These are phyloP conservation scores for Pseudoscleropodium purum DNA, from an alignment of 225 moss, liverwort and hornwort genomes.

Conservation along the genomic window DNA sequence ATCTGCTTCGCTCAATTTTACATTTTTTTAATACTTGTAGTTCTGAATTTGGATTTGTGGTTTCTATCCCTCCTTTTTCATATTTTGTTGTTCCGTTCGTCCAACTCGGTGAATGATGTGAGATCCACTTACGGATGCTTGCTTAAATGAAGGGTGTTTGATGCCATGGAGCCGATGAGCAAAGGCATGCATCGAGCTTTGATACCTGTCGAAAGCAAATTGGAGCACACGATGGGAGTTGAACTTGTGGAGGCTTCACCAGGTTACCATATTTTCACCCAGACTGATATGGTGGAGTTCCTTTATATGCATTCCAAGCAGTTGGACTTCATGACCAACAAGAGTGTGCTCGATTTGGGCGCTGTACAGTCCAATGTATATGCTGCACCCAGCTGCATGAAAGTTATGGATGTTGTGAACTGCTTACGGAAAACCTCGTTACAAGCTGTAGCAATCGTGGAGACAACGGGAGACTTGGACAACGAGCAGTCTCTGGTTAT, in stretches of 20 bases:
- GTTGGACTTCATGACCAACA: slow-evolving; percentile 33
- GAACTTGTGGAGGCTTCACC: slow-evolving; percentile 64
- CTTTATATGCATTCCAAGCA: slow-evolving; percentile 46
- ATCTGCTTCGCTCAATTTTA: background rate
- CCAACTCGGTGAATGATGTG: background rate
- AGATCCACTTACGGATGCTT: background rate
- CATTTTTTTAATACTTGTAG: background rate
- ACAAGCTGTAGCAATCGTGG: slow-evolving; percentile 86
- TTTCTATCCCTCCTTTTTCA: background rate
- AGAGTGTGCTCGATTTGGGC: slow-evolving; percentile 50
- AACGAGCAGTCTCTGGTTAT: slow-evolving; percentile 42
- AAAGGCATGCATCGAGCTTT: slow-evolving; percentile 76
- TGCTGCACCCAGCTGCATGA: slow-evolving; percentile 78
- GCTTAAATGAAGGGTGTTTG: slow-evolving; percentile 39
- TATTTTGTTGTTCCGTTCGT: background rate
- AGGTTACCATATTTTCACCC: slow-evolving; percentile 87
- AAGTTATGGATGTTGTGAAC: slow-evolving; percentile 68
- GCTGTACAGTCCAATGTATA: slow-evolving; percentile 68
- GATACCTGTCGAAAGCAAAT: slow-evolving; percentile 53
- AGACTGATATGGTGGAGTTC: slow-evolving; percentile 80
- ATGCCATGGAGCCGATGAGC: slow-evolving; percentile 86
- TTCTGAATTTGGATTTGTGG: background rate
- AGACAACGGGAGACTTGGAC: slow-evolving; percentile 27
- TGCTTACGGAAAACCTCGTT: slow-evolving; percentile 65
- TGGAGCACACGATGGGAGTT: slow-evolving; percentile 35